Percentiles rank a stretch among this genome's conserved stretches.
Conservation (phyloP, 768 basidiomycete genomes). For the Amanita phalloides region DNA sequence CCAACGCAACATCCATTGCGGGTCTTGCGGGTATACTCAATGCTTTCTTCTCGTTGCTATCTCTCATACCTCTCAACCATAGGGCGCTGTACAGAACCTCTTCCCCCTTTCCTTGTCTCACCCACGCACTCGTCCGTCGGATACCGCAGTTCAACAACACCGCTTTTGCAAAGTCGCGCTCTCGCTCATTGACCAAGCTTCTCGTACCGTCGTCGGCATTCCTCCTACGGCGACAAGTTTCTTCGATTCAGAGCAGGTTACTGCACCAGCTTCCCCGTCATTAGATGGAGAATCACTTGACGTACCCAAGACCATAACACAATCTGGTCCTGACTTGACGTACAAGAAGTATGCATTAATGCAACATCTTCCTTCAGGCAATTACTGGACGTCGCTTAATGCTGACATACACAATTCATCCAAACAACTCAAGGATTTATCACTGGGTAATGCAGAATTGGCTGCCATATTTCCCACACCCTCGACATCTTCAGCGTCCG, state of each 20-base stretch:
- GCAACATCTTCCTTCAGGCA: constrained; percentile 66
- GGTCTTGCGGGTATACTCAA: constrained; percentile 40
- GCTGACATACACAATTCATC: constrained; percentile 27
- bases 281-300: constrained; percentile 9
- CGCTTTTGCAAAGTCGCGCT: constrained; percentile 67
- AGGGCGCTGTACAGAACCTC: constrained; percentile 60
- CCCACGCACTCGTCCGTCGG: constrained; percentile 51
- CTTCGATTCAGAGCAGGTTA: constrained; percentile 16
- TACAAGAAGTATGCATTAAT: constrained; percentile 55
- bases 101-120: constrained; percentile 52
- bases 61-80: constrained; percentile 9
- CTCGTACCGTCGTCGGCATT: constrained; percentile 33
- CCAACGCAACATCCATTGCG: constrained; percentile 42
- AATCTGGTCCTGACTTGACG: constrained; percentile 14
- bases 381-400: constrained; percentile 71
- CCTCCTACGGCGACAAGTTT: constrained; percentile 36
- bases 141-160: constrained; percentile 57
- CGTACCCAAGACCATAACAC: constrained; percentile 4
- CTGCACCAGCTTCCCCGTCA: constrained; percentile 7
- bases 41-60: constrained; percentile 10
- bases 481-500: constrained; percentile 21
- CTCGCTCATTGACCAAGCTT: constrained; percentile 63
- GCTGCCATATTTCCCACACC: constrained; percentile 63
- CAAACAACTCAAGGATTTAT: constrained; percentile 36
- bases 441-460: constrained; percentile 64